Percentiles rank a stretch among this genome's conserved stretches.
Conservation (phyloP, 116 monocot species). For the Zostera marina region DNA sequence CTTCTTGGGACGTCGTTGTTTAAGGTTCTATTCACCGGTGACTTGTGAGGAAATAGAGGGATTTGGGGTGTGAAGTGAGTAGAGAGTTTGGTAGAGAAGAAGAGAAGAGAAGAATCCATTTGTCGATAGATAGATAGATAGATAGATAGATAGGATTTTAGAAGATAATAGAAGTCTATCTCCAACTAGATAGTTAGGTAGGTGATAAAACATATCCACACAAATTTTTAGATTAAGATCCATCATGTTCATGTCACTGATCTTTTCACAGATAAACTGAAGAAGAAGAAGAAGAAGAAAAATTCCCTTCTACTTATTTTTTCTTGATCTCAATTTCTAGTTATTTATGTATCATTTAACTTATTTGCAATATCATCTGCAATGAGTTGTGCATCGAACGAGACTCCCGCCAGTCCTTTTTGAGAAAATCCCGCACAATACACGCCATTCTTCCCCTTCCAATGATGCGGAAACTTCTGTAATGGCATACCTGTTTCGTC, state of each 20-base stretch:
- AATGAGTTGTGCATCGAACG: conserved; percentile 27
- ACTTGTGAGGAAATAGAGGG: background rate
- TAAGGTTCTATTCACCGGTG: background rate
- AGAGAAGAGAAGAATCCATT: conserved; percentile 27
- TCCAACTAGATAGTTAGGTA: no score
- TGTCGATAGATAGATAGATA: background rate
- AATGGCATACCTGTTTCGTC: conserved; percentile 26
- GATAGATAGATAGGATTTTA: no score
- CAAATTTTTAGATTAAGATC: no score
- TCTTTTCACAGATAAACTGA: no score
- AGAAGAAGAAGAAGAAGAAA: no score
- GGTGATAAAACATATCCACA: no score
- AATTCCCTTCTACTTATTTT: no score
- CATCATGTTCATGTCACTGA: no score
- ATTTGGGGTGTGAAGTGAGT: conserved; percentile 4
- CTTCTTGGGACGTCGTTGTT: conserved; percentile 11
- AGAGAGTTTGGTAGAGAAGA: conserved; percentile 10
- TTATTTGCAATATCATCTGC: conserved; percentile 30
- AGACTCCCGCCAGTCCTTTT: conserved; percentile 29
- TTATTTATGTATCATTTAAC: no score
- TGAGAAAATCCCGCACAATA: conserved; percentile 28
- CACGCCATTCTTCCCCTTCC: conserved; percentile 42
- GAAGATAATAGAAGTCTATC: no score
- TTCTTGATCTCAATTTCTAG: no score
- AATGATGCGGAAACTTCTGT: conserved; percentile 20